A percentile compares a stretch with the other conserved stretches of the same genome.
Conservation (phyloP, 257 asterid genomes). For the Nicotiana tomentosiformis region DNA sequence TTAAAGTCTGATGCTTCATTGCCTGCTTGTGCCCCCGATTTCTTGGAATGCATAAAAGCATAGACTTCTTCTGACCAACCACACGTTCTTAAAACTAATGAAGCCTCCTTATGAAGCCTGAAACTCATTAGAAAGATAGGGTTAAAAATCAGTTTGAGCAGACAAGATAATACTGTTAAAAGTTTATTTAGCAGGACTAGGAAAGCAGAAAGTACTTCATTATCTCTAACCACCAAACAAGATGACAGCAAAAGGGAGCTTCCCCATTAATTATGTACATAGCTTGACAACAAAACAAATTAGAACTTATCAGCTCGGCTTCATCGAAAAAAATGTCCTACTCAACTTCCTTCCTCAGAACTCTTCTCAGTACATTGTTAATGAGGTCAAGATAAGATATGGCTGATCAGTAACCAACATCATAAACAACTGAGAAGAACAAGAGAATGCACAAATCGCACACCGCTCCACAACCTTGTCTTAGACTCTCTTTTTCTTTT, state of each 20-base stretch:
- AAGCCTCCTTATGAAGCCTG: conserved; percentile 83
- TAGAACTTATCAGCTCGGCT: neutral
- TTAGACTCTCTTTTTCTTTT: neutral
- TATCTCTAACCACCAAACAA: neutral
- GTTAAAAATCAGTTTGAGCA: conserved; percentile 5
- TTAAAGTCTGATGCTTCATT: conserved; percentile 25
- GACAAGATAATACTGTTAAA: neutral
- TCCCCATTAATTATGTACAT: neutral
- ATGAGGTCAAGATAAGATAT: neutral
- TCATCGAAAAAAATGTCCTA: neutral
- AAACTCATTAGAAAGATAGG: conserved; percentile 13
- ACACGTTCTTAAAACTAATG: conserved; percentile 52
- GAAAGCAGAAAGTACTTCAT: neutral
- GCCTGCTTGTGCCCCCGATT: conserved; percentile 37
- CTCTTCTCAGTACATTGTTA: neutral
- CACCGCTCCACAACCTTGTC: neutral
- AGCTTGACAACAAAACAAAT: neutral
- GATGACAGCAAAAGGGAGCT: neutral
- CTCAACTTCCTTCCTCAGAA: neutral
- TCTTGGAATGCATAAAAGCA: conserved; percentile 56
- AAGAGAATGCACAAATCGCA: neutral
- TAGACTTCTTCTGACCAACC: conserved; percentile 82
- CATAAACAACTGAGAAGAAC: neutral
- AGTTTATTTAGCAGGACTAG: neutral
- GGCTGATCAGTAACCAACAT: neutral